Percentiles rank a stretch among this genome's conserved stretches.
Conservation (phyloP, 257 asterid species). For the Gentiana macrophylla region DNA sequence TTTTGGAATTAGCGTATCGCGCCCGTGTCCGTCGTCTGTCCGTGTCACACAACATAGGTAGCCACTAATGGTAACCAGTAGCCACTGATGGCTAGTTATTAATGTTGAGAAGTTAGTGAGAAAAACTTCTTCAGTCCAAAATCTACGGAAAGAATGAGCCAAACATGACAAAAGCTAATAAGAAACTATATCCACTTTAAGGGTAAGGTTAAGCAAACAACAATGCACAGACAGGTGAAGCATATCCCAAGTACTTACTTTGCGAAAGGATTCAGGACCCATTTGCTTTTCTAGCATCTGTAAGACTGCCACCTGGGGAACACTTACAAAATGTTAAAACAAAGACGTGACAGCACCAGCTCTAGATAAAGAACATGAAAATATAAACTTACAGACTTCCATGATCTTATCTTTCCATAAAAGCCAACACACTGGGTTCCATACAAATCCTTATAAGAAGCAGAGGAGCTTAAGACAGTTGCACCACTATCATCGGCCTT, state of each 20-base stretch:
- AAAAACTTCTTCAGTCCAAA: too few species aligned
- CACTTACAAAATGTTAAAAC: slow-evolving; percentile 9
- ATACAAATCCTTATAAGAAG: slow-evolving; percentile 80
- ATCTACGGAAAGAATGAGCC: too few species aligned
- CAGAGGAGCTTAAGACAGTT: slow-evolving; percentile 68
- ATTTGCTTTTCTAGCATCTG: slow-evolving; percentile 99
- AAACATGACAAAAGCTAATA: too few species aligned
- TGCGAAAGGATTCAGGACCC: slow-evolving; percentile 99
- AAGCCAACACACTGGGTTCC: slow-evolving; percentile 92
- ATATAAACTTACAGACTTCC: slow-evolving; percentile 82
- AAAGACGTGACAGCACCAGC: slow-evolving; percentile 1
- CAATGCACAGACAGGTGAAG: not conserved
- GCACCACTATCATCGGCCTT: slow-evolving; percentile 94
- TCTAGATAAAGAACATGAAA: slow-evolving; percentile 10
- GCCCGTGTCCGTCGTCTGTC: too few species aligned
- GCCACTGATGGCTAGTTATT: too few species aligned
- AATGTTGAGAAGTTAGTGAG: too few species aligned
- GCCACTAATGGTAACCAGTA: too few species aligned
- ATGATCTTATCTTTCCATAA: slow-evolving; percentile 90
- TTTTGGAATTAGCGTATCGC: too few species aligned
- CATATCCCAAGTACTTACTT: slow-evolving; percentile 33
- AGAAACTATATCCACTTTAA: too few species aligned
- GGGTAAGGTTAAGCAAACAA: too few species aligned
- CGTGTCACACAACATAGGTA: too few species aligned
- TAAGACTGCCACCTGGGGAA: slow-evolving; percentile 75